A percentile compares a stretch with the other conserved stretches of the same genome.
Conservation (phyloP, 805 yeast genomes). For the Metschnikowia colocasiae region DNA sequence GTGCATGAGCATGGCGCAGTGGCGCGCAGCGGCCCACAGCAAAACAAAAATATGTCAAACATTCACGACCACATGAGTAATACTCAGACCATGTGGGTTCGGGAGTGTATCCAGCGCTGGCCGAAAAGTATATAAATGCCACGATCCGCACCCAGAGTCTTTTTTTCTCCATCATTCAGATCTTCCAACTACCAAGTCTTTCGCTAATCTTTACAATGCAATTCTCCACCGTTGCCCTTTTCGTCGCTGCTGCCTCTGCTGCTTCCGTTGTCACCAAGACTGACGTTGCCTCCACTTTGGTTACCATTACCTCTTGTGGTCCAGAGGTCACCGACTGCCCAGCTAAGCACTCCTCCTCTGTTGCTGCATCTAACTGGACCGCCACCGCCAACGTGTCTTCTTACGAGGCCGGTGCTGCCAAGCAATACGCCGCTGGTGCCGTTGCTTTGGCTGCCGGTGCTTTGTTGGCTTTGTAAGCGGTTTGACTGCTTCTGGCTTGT, state of each 20-base stretch:
- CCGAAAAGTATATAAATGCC: constrained; percentile 10
- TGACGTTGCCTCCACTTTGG: constrained; percentile 31
- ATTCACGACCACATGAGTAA: background rate
- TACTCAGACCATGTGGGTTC: background rate
- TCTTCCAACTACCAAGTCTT: constrained; percentile 26
- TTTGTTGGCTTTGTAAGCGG: constrained; percentile 37
- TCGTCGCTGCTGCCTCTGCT: constrained; percentile 33
- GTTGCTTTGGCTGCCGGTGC: constrained; percentile 48
- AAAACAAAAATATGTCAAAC: constrained; percentile 5
- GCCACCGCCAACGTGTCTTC: constrained; percentile 32
- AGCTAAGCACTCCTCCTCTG: constrained; percentile 20
- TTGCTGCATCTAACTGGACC: constrained; percentile 15
- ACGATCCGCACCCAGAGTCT: constrained; percentile 10
- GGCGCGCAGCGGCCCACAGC: background rate
- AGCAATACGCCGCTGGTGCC: constrained; percentile 41
- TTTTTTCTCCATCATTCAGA: constrained; percentile 20
- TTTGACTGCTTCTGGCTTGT: background rate
- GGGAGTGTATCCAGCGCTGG: background rate
- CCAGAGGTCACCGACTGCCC: constrained; percentile 49
- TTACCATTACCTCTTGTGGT: constrained; percentile 46
- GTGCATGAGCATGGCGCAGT: constrained; percentile 1
- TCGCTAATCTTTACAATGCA: constrained; percentile 36
- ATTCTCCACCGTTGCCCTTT: constrained; percentile 40
- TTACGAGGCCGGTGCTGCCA: constrained; percentile 34
- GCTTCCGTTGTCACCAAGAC: constrained; percentile 31